Base-by-base conservation (phyloP, 345 rosid genomes). In the Hibiscus tridactylites region DNA sequence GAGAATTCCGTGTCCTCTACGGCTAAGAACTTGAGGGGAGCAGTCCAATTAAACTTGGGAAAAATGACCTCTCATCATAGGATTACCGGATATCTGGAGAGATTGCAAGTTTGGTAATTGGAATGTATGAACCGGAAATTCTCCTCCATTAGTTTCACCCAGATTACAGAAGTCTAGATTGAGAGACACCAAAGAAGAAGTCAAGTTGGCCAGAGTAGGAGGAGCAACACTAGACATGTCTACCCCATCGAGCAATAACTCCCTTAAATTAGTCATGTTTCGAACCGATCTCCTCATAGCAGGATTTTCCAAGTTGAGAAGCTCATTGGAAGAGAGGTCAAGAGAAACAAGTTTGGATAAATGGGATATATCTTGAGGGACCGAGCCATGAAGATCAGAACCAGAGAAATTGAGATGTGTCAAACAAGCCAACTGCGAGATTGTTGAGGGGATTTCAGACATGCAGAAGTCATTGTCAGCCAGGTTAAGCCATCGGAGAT, bases 401-500 rank as follows among this genome's bases (percentile, higher is more conserved):
- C 0, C 2, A 10, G 61, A 61, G 1, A 81, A 68, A 44, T 74
- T 31, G 2, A 76, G 74, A 64, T 72, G 59, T 0, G 65, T 71
- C 65, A 81, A 31, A 17, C 28, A 29, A 1, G 2, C 16, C 2
- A 81, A 57, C n/a, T 13, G 31, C 33, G 75, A 82, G 81, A 24
- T 74, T 2, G 59, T 83, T 78, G 58, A 3, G 10, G 66, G 68
- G 24, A 42, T 19, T 64, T 39, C 0, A 19, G 52, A 19, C 29
- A 17, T 1, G 29, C 50, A 17, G 19, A 64, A 64, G 68, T 0
- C 6, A 4, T 64, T 39, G 3, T 2, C 29, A 64, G 81, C 71
- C 0, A 82, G 82, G 16, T 80, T 70, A 2, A 84, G 77, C 4
- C 15, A 16, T 19, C 46, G 80, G 9, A 83, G 74, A 13, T 73